Evolutionary conservation across 176 grass and related monocot genomes (phyloP), one percentile per base, ranked within the genome.

Genomic region (Avena insularis): DNA sequence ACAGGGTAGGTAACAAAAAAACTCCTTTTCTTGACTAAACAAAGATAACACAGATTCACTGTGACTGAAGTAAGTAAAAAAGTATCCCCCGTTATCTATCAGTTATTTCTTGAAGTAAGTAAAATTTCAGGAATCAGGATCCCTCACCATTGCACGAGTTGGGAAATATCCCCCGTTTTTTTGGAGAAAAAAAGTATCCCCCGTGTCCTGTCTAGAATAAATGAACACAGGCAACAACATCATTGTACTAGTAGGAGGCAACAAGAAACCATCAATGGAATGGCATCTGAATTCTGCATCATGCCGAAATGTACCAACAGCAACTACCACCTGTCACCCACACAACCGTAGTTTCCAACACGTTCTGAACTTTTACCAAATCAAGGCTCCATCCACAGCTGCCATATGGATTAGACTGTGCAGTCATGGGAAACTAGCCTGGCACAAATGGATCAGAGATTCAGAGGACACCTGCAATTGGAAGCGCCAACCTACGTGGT

Each of bases 251-350:
- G 25, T 47, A 76, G 73, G 73, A 75, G 71, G 71, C 46, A 27
- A 75, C 71, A 47, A 40, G 27, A 77, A 74, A 8, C 14, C 74
- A 59, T 6, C 50, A 66, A 75, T 83, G 71, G 7, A 50, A 50
- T 75, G n/a, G 12, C 21, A 1, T 75, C 73, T 53, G 48, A 53
- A 76, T 76, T 10, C 75, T 60, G 59, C 67, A 59, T 56, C 46
- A 68, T n/a, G 72, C 58, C 27, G 9, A 79, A 17, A 35, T 67
- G 50, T 47, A 73, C 45, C 12, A 61, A 9, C 71, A 90, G 12
- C 71, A 90, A 86, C 83, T 29, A 62, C 61, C 85, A 71, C 46
- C 78, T 27, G 57, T 76, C 67, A 80, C 72, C 72, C 73, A 83
- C 14, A 74, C 64, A 46, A 66, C 54, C 21, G 12, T 50, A 53